Percentiles rank a stretch among this genome's conserved stretches.
These are phyloP conservation scores for Xylariaceae sp. DNA, from an alignment of 2,329 filamentous ascomycete species.

Conservation along the genomic window DNA sequence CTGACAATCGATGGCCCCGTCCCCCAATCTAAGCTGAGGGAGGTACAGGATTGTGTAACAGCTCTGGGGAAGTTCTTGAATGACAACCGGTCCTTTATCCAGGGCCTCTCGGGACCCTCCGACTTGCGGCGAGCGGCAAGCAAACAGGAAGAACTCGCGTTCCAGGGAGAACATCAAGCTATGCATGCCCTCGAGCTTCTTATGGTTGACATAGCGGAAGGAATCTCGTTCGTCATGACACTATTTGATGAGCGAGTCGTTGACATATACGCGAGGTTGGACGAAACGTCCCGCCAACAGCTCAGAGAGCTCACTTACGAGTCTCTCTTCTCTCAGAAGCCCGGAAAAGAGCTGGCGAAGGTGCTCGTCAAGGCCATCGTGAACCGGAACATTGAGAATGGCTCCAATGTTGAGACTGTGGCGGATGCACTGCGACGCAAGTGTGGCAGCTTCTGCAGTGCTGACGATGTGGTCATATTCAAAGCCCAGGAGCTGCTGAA, in stretches of 20 bases:
- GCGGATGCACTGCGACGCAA: slow-evolving; percentile 87
- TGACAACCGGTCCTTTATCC: slow-evolving; percentile 84
- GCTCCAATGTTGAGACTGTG: slow-evolving; percentile 94
- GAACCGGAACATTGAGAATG: slow-evolving; percentile 93
- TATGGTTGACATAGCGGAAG: slow-evolving; percentile 87
- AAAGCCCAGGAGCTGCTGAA: slow-evolving; percentile 95
- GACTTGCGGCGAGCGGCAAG: slow-evolving; percentile 72
- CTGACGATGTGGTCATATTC: slow-evolving; percentile 96
- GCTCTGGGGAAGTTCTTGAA: slow-evolving; percentile 76
- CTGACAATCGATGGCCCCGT: slow-evolving; percentile 64
- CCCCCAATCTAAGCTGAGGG: slow-evolving; percentile 59
- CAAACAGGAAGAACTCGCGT: slow-evolving; percentile 83
- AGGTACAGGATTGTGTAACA: slow-evolving; percentile 75
- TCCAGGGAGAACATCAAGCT: slow-evolving; percentile 91
- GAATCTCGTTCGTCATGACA: slow-evolving; percentile 92
- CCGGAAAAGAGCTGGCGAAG: slow-evolving; percentile 85
- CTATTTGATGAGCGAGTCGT: slow-evolving; percentile 89
- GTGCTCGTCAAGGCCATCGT: slow-evolving; percentile 96
- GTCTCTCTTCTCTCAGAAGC: slow-evolving; percentile 70
- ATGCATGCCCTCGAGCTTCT: slow-evolving; percentile 80
- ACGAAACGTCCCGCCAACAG: slow-evolving; percentile 62
- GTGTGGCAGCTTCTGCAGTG: slow-evolving; percentile 95
- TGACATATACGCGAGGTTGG: slow-evolving; percentile 75
- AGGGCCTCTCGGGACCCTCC: slow-evolving; percentile 86
- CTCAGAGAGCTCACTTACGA: slow-evolving; percentile 81